Conservation (phyloP, 2,329 filamentous ascomycete species). For the Daldinia sp. region DNA sequence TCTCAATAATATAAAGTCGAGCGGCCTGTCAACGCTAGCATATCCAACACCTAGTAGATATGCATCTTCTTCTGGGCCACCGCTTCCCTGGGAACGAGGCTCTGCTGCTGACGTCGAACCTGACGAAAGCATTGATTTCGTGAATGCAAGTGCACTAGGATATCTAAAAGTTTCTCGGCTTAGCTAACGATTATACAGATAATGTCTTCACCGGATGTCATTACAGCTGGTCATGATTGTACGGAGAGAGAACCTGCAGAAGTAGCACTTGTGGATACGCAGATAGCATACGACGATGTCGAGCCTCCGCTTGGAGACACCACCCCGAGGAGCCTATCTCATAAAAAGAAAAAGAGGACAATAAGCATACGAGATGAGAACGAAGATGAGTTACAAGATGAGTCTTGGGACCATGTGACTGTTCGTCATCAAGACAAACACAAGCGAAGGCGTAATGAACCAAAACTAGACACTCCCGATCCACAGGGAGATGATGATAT, state of each 20-base stretch:
- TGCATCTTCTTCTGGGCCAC: conserved; percentile 48
- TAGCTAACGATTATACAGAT: conserved; percentile 43
- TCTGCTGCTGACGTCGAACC: conserved; percentile 22
- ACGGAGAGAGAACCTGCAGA: conserved; percentile 7
- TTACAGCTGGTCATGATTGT: conserved; percentile 34
- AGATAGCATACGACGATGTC: conserved; percentile 8
- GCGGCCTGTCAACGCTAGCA: conserved; percentile 49
- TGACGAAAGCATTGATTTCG: conserved; percentile 32
- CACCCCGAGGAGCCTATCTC: conserved; percentile 16
- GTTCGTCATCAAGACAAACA: conserved; percentile 34
- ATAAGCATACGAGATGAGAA: conserved; percentile 44
- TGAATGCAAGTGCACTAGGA: conserved; percentile 45
- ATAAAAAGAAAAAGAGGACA: conserved; percentile 41
- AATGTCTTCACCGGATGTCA: conserved; percentile 49
- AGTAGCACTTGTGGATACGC: conserved; percentile 19
- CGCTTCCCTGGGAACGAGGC: conserved; percentile 47
- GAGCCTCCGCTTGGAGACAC: conserved; percentile 15
- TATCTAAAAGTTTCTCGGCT: not conserved
- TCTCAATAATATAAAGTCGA: conserved; percentile 48
- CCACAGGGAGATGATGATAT: conserved; percentile 25
- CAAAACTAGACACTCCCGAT: conserved; percentile 31
- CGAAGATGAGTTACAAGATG: conserved; percentile 49
- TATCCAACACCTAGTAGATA: conserved; percentile 52
- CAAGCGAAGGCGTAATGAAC: conserved; percentile 42
- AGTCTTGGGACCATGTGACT: conserved; percentile 33